Evolutionary conservation across 306 rosid species (phyloP), one percentile per base, ranked within the genome.

Genomic region (Albizia julibrissin): DNA sequence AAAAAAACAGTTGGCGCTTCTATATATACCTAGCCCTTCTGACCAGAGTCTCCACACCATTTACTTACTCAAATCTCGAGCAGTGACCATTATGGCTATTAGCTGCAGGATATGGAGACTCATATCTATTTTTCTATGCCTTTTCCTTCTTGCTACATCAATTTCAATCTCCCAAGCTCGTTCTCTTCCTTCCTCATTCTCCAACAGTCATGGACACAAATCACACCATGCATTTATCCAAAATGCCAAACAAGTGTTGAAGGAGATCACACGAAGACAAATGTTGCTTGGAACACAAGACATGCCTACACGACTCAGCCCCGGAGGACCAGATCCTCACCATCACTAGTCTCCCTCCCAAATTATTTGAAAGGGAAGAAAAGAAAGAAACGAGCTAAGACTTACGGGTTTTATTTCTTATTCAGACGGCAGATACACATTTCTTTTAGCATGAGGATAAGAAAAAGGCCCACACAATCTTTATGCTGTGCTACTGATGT

Each of bases 291-390:
- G 61, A 14, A 46, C 27, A 49, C 7, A 67, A n/a, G 50, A 47
- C 40, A 18, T 46, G 12, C 79, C 86, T 6, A 2, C 37, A 40
- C 70, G 88, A 47, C 72, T 82, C 34, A 86, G 86, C 74, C 86
- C 86, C 0, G 89, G 84, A 29, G 89, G 89, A 29, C 89, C 89
- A 13, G 84, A 86, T 66, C 77, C 86, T 42, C 70, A 2, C 61
- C 89, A 86, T 75, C 89, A 86, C 33, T 86, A 75, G 50, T 50
- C 50, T 76, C 19, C 65, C n/a, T 15, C 62, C 39, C 79, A 70
- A 75, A 58, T 62, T 4, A n/a, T 34, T 11, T 52, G 78, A 69
- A 75, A 68, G 71, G 49, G 37, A 24, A 27, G 37, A 62, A 13
- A 61, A 61, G 37, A 61, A 26, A 24, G 34, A 13, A 26, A 27